phyloP scores from a whole-genome alignment of 1,284 basidiomycete species.

The Papiliotrema nemorosa region DNA sequence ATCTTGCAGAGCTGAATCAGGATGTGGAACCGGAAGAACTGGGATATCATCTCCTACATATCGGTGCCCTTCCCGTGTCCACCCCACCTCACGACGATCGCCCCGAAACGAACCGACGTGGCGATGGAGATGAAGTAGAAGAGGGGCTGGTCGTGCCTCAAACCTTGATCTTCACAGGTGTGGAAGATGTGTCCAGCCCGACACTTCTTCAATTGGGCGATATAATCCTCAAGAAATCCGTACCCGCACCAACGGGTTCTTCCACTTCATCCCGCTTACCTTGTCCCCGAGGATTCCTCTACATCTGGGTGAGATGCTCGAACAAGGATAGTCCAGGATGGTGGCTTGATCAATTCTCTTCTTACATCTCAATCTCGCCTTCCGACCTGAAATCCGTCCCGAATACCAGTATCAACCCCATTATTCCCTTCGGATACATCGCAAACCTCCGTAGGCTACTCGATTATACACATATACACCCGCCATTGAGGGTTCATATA shows the following conservation, averaged over 20 bases:
- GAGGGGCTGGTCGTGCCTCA: neutral
- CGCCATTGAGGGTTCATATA: constrained; percentile 37
- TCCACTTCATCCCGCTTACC: neutral
- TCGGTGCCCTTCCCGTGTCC: no score
- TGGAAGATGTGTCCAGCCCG: constrained; percentile 27
- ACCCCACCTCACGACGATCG: no score
- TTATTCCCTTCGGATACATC: constrained; percentile 19
- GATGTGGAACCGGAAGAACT: neutral
- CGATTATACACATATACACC: constrained; percentile 39
- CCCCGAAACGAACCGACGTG: no score
- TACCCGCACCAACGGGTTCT: constrained; percentile 1
- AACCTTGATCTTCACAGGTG: constrained; percentile 33
- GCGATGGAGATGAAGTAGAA: neutral
- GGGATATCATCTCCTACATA: neutral
- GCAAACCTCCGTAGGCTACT: constrained; percentile 25
- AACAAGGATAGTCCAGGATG: constrained; percentile 23
- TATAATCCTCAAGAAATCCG: constrained; percentile 11
- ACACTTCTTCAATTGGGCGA: constrained; percentile 30
- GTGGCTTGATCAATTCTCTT: constrained; percentile 38
- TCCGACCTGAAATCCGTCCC: neutral
- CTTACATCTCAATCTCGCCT: constrained; percentile 17
- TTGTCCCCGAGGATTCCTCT: constrained; percentile 11
- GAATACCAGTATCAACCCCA: neutral
- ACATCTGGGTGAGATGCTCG: constrained; percentile 39
- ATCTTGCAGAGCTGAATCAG: neutral